Evolutionary conservation across 2,329 filamentous ascomycete genomes (phyloP).

Genomic region (Aspergillus pseudoglaucus): DNA sequence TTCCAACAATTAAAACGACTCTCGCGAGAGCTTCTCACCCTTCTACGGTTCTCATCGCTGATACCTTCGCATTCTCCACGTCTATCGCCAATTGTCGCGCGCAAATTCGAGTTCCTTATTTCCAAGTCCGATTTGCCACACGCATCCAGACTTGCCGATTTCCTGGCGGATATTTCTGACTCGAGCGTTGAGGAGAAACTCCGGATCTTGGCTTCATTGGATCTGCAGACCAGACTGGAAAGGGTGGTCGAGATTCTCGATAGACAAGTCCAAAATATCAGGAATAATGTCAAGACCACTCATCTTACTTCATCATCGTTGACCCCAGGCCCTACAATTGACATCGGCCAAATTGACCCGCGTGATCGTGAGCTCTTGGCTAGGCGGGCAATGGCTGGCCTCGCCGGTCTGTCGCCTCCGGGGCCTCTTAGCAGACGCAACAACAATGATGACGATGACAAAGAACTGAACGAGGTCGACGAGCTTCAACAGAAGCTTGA

Average conservation of each 20-base stretch:
- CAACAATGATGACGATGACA: constrained; percentile 57
- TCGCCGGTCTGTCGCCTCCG: constrained; percentile 36
- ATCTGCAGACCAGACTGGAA: constrained; percentile 69
- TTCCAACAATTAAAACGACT: constrained; percentile 78
- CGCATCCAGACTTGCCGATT: constrained; percentile 82
- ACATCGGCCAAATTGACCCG: constrained; percentile 47
- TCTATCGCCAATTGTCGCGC: constrained; percentile 76
- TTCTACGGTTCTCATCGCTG: constrained; percentile 79
- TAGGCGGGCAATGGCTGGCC: constrained; percentile 37
- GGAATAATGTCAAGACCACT: constrained; percentile 80
- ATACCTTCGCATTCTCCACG: constrained; percentile 63
- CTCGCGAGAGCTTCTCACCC: constrained; percentile 76
- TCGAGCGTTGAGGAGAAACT: constrained; percentile 87
- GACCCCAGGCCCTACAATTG: constrained; percentile 54
- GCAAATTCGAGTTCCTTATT: constrained; percentile 82
- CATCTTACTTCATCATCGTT: constrained; percentile 63
- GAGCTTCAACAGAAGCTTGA: constrained; percentile 85
- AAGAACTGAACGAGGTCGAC: constrained; percentile 83
- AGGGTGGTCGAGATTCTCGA: constrained; percentile 78
- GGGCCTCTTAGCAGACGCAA: constrained; percentile 37
- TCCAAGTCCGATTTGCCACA: constrained; percentile 72
- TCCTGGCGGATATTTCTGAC: constrained; percentile 91
- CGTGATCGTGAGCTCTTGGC: constrained; percentile 40
- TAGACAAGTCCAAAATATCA: constrained; percentile 74
- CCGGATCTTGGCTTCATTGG: constrained; percentile 71